Evolutionary conservation across 352 stramenopile genomes (phyloP), one percentile per base, ranked within the genome.

Genomic region (Pythium folliculosum): DNA sequence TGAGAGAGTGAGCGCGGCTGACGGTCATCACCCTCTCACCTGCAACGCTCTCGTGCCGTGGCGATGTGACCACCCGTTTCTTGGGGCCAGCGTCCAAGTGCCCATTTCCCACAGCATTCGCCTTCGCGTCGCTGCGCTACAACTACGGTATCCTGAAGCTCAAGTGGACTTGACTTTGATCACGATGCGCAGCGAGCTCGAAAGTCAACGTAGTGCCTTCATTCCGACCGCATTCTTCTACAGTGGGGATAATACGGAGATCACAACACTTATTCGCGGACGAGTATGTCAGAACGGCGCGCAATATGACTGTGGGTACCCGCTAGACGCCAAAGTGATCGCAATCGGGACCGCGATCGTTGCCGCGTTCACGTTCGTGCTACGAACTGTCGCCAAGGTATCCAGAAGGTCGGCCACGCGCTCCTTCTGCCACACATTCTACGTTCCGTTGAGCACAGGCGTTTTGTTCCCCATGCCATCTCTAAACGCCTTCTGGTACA

Each of bases 251-350:
- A 21, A 30, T 3, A 56, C 57, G 5, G 57, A 71, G n/a, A 52
- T 73, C 27, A 63, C 54, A 5, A 62, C 66, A 16, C 38, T 45
- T 22, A 69, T 68, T 1, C 66, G 66, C 9, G 66, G 60, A 4
- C 45, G 49, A 19, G 30, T 17, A 3, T 73, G 66, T n/a, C 43
- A 43, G 13, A 17, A 4, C 3, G 13, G n/a, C n/a, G 2, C 17
- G 4, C 12, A 1, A 40, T 77, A 2, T 63, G 62, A 73, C 14
- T 73, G 40, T 21, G 67, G 60, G 1, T 37, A 40, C 8, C 25
- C 22, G 25, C 35, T 70, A 12, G 67, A 73, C 22, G 1, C 55
- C 22, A 69, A 65, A 23, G 17, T 19, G 0, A 52, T 19, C 7
- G 1, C 50, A 0, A 12, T 50, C 2, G 53, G 60, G 1, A 49